Evolutionary conservation across 2,329 filamentous ascomycete species (phyloP).

Genomic region (Alternaria arborescens): DNA sequence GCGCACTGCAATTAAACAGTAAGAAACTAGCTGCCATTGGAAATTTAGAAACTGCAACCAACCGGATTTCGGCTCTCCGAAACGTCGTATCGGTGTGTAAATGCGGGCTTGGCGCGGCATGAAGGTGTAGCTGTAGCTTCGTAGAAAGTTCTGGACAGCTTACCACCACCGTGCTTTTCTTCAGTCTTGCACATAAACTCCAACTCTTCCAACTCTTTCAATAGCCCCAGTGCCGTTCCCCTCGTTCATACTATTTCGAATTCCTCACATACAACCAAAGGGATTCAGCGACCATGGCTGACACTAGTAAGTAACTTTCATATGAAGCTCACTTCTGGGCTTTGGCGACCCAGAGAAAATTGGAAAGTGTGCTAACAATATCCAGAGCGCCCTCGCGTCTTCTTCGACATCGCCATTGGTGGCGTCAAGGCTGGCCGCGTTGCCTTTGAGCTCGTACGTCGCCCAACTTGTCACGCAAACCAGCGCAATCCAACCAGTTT

Average conservation of each 20-base stretch:
- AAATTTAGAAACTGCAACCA: background rate
- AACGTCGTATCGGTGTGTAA: constrained; percentile 12
- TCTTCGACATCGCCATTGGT: constrained; percentile 90
- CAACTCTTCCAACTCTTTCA: background rate
- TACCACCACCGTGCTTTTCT: constrained; percentile 26
- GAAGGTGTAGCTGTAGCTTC: constrained; percentile 30
- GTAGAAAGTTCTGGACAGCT: constrained; percentile 49
- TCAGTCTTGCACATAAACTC: constrained; percentile 28
- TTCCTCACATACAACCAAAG: background rate
- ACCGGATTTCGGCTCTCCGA: constrained; percentile 1
- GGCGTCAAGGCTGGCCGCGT: constrained; percentile 77
- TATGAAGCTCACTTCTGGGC: background rate
- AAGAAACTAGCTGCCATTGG: background rate
- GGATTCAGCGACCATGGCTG: constrained; percentile 35
- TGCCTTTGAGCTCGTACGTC: constrained; percentile 80
- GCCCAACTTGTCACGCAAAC: background rate
- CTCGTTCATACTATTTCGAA: background rate
- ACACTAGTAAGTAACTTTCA: constrained; percentile 29
- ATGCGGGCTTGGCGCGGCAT: constrained; percentile 34
- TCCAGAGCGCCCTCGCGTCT: constrained; percentile 77
- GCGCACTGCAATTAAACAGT: no score
- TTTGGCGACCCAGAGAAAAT: background rate
- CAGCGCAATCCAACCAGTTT: background rate
- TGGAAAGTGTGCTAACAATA: constrained; percentile 10
- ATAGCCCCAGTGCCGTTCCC: background rate